Percentiles rank a stretch among this genome's conserved stretches.
These are phyloP conservation scores for Pinus tabuliformis DNA, from an alignment of 75 land plant genomes.

Conservation along the genomic window DNA sequence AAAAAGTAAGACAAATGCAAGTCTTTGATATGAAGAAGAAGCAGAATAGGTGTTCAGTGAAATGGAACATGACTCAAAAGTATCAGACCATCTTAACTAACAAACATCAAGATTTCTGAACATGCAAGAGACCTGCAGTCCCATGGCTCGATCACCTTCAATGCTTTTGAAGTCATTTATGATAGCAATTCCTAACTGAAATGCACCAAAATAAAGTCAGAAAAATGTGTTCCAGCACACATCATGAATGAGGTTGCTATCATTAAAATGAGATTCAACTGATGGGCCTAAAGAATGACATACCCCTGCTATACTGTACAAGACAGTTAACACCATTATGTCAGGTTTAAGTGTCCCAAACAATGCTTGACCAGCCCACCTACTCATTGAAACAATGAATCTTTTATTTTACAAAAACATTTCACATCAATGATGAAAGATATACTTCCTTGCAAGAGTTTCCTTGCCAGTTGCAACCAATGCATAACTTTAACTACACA, in stretches of 20 bases:
- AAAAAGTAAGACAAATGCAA: conserved; percentile 4
- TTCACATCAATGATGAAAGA: background rate
- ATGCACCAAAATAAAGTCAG: conserved; percentile 4
- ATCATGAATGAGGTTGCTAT: background rate
- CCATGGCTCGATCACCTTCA: conserved; percentile 94
- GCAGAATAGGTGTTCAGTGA: background rate
- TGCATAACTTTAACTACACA: background rate
- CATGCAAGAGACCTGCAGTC: conserved; percentile 72
- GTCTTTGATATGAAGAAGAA: background rate
- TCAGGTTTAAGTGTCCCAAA: conserved; percentile 94
- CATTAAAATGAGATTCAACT: background rate
- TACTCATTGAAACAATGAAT: conserved; percentile 14
- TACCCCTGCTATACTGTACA: conserved; percentile 99
- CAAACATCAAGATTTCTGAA: conserved; percentile 10
- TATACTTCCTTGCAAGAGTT: background rate
- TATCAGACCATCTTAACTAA: conserved; percentile 6
- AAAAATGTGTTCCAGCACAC: background rate
- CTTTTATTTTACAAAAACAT: background rate
- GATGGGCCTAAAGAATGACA: background rate
- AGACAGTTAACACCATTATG: conserved; percentile 72
- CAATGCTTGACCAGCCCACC: conserved; percentile 98
- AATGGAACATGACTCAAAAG: background rate
- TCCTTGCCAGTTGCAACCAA: background rate
- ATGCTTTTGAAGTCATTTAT: conserved; percentile 97
- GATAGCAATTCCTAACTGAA: conserved; percentile 92